These are phyloP conservation scores for Corynespora cassiicola DNA, from an alignment of 2,329 filamentous ascomycete genomes.

Conservation along the genomic window DNA sequence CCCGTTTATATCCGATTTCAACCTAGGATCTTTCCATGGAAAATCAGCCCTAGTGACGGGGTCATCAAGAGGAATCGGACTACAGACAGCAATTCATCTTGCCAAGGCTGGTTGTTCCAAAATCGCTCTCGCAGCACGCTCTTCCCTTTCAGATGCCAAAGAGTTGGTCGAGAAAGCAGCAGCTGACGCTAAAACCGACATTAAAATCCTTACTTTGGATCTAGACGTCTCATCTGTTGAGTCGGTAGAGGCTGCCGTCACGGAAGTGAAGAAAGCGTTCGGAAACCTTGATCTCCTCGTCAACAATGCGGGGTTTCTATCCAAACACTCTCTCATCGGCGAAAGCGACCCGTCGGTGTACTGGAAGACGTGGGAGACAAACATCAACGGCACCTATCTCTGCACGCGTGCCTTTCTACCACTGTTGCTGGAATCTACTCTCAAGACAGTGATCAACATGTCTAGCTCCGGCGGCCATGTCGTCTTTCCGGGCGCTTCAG, in stretches of 20 bases:
- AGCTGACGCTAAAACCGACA: slow-evolving; percentile 39
- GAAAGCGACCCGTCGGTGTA: slow-evolving; percentile 45
- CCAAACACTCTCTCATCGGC: slow-evolving; percentile 28
- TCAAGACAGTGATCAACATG: slow-evolving; percentile 50
- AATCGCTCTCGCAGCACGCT: slow-evolving; percentile 62
- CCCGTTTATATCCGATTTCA: slow-evolving; percentile 1
- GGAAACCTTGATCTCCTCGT: slow-evolving; percentile 51
- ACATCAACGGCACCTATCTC: slow-evolving; percentile 55
- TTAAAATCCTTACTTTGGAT: slow-evolving; percentile 52
- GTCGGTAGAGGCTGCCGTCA: slow-evolving; percentile 40
- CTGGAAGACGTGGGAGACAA: slow-evolving; percentile 54
- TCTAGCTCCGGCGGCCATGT: slow-evolving; percentile 51
- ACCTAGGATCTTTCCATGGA: background rate
- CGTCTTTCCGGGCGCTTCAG: slow-evolving; percentile 10
- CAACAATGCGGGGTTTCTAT: slow-evolving; percentile 53
- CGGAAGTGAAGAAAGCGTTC: slow-evolving; percentile 28
- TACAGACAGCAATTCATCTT: slow-evolving; percentile 37
- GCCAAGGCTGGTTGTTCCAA: slow-evolving; percentile 59
- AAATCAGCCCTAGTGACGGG: background rate
- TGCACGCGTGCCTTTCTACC: slow-evolving; percentile 53
- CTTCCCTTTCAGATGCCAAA: slow-evolving; percentile 38
- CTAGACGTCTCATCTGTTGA: slow-evolving; percentile 52
- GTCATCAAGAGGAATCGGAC: slow-evolving; percentile 1
- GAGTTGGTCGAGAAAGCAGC: slow-evolving; percentile 43
- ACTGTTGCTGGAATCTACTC: slow-evolving; percentile 37